Base-by-base conservation (phyloP, 2,329 filamentous ascomycete species). In the Colletotrichum ledebouriae region DNA sequence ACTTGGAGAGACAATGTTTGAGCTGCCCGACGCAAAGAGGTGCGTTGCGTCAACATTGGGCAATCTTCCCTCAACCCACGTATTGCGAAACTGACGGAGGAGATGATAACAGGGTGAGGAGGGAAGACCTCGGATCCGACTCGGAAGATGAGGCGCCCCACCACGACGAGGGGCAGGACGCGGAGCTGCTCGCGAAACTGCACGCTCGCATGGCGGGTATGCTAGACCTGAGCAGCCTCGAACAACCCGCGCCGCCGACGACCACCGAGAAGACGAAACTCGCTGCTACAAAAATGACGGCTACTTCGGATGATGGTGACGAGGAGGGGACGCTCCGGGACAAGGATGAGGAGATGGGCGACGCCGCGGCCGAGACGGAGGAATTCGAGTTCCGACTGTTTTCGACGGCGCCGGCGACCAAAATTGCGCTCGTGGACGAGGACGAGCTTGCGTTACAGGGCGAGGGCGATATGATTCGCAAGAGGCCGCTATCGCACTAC, bases 351-450 rank as follows among this genome's bases (percentile, higher is more conserved):
- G 70, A 73, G 13, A 72, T 74, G 13, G 70, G 67, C 6, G 73
- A 70, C 10, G 70, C 29, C 3, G 49, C 49, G 22, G 49, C 74
- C 7, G 72, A 63, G 17, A 69, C 78, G 17, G 80, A 83, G 55
- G 82, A 83, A 59, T 89, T 88, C 71, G 81, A 84, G 61, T 90
- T 90, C 73, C 82, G 86, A 9, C 82, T 90, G 33, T 90, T 90
- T 74, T 82, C 83, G 70, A 80, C 80, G 50, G 77, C 83, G 17
- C 77, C 81, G 2, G 76, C 79, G 2, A 80, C 82, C 59, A 89
- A 84, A 66, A 82, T 90, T 17, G 76, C 88, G 2, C 78, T 90
- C 17, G 78, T 81, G 20, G 77, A 82, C 42, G 80, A 84, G 29
- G 77, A 78, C 2, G 79, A 76, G n/a, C 75, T 72, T 3, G 71